Conservation (phyloP, 441 rosid species). For the Geranium incanum region DNA sequence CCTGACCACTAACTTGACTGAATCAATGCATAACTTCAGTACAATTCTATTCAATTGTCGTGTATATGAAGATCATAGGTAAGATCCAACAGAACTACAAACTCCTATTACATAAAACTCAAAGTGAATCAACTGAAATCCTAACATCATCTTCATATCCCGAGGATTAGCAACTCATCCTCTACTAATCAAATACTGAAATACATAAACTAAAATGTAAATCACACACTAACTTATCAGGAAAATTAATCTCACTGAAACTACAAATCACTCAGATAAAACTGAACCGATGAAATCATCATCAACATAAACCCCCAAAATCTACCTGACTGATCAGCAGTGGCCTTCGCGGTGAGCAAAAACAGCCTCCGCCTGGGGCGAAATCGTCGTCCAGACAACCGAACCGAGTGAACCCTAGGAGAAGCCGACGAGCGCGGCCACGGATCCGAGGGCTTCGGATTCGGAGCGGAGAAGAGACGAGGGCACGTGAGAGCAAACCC, state of each 20-base stretch:
- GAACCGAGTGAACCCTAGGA: slow-evolving; percentile 24
- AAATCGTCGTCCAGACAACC: slow-evolving; percentile 31
- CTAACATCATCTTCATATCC: too few species aligned
- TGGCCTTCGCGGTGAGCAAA: slow-evolving; percentile 50
- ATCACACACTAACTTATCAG: background rate
- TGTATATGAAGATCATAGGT: too few species aligned
- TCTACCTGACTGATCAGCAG: slow-evolving; percentile 72
- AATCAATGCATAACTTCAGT: too few species aligned
- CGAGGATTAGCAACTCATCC: too few species aligned
- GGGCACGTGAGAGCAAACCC: slow-evolving; percentile 49
- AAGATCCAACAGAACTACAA: background rate
- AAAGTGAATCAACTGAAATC: background rate
- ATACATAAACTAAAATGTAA: background rate
- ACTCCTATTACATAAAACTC: background rate
- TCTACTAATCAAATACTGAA: too few species aligned
- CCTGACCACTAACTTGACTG: background rate
- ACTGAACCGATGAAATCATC: background rate
- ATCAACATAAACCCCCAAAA: background rate
- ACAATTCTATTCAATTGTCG: too few species aligned
- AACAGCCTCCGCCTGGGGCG: slow-evolving; percentile 37
- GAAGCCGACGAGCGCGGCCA: slow-evolving; percentile 23
- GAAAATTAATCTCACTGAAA: background rate
- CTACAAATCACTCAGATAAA: background rate
- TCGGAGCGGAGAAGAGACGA: slow-evolving; percentile 40
- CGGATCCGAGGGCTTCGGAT: slow-evolving; percentile 35